These are phyloP conservation scores for Zymoseptoria brevis DNA, from an alignment of 2,329 filamentous ascomycete species.

Conservation along the genomic window DNA sequence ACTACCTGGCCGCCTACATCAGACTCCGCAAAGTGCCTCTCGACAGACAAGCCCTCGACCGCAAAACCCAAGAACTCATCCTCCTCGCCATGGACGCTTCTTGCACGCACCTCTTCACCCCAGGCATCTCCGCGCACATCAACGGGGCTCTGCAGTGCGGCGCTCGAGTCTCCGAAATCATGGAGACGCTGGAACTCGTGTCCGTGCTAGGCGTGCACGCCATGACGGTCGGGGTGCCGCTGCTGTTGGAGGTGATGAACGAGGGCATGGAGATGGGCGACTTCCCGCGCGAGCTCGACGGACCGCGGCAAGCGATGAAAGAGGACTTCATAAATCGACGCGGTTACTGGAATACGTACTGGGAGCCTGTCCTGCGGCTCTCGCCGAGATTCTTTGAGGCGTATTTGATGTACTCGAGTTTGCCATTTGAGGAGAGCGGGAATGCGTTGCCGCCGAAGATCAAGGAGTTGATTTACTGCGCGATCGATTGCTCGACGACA, in stretches of 20 bases:
- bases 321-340: slow-evolving; percentile 1
- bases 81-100: slow-evolving; percentile 38
- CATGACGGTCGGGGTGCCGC: slow-evolving; percentile 37
- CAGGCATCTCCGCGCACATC: slow-evolving; percentile 37
- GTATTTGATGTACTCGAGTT: slow-evolving; percentile 40
- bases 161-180: slow-evolving; percentile 36
- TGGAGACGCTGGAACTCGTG: slow-evolving; percentile 40
- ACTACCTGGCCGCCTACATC: slow-evolving; percentile 10
- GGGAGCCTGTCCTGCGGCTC: slow-evolving; percentile 36
- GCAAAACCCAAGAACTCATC: slow-evolving; percentile 39
- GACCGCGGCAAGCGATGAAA: slow-evolving; percentile 1
- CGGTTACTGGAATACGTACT: slow-evolving; percentile 3
- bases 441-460: slow-evolving; percentile 39
- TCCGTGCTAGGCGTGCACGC: slow-evolving; percentile 42
- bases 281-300: background rate
- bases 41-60: slow-evolving; percentile 29
- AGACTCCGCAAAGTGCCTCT: slow-evolving; percentile 20
- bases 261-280: slow-evolving; percentile 29
- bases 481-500: slow-evolving; percentile 42
- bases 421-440: slow-evolving; percentile 28
- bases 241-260: slow-evolving; percentile 40
- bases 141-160: slow-evolving; percentile 34
- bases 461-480: slow-evolving; percentile 44
- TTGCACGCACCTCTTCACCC: slow-evolving; percentile 39
- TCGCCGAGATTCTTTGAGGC: slow-evolving; percentile 43